phyloP scores from a whole-genome alignment of 2,329 filamentous ascomycete species.

The Leptosphaerulina australis region DNA sequence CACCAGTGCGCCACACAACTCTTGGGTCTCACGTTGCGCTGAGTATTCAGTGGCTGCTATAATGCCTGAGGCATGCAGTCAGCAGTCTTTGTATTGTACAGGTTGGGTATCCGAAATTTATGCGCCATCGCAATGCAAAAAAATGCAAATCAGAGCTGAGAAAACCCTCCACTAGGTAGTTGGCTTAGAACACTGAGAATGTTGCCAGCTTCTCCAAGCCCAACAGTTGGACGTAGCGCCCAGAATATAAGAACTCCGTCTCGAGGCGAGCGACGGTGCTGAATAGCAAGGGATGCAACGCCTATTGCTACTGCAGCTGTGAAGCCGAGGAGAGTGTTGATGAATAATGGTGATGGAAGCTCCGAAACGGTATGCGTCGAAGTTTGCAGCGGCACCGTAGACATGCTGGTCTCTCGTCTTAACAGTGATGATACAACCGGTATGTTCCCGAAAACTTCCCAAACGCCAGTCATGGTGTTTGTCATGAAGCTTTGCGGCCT shows the following conservation, averaged over 20 bases:
- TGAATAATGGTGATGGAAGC: slow-evolving; percentile 36
- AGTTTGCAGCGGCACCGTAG: slow-evolving; percentile 9
- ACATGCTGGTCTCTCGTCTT: slow-evolving; percentile 13
- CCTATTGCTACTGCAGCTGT: slow-evolving; percentile 31
- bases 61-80: not conserved
- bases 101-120: slow-evolving; percentile 16
- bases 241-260: slow-evolving; percentile 45
- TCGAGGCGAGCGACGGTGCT: slow-evolving; percentile 42
- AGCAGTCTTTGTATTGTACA: slow-evolving; percentile 5
- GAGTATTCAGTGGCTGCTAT: too few species aligned
- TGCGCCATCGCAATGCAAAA: slow-evolving; percentile 23
- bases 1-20: not conserved
- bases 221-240: slow-evolving; percentile 34
- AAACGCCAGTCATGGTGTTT: slow-evolving; percentile 18
- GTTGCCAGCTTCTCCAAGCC: slow-evolving; percentile 41
- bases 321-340: slow-evolving; percentile 34
- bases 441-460: slow-evolving; percentile 32
- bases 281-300: slow-evolving; percentile 37
- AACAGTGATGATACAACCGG: slow-evolving; percentile 33
- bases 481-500: slow-evolving; percentile 18
- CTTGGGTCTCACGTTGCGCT: slow-evolving; percentile 4
- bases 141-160: slow-evolving; percentile 18
- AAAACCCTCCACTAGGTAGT: slow-evolving; percentile 25
- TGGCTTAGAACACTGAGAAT: slow-evolving; percentile 40
- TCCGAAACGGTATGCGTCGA: slow-evolving; percentile 28